These are phyloP conservation scores for Pseudevernia furfuracea DNA, from an alignment of 495 filamentous ascomycete species.

Conservation along the genomic window DNA sequence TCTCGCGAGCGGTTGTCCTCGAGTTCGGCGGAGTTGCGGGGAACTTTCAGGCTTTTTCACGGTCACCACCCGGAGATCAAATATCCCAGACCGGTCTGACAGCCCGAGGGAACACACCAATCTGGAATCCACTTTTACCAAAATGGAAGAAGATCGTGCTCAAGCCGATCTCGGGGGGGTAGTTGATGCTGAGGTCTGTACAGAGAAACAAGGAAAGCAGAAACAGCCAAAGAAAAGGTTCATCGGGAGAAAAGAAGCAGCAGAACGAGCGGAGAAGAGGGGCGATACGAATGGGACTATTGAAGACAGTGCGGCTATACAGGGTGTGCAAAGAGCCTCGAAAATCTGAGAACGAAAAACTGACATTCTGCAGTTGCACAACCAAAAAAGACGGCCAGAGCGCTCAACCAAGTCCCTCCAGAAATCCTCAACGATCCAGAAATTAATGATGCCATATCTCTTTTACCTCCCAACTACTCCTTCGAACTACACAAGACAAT, in stretches of 20 bases:
- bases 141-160: conserved; percentile 24
- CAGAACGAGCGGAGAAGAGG: conserved; percentile 43
- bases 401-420: conserved; percentile 80
- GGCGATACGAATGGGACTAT: conserved; percentile 34
- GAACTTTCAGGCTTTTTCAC: not conserved
- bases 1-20: not conserved
- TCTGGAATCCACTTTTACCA: not conserved
- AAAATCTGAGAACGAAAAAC: conserved; percentile 3
- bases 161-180: conserved; percentile 17
- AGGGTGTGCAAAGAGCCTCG: conserved; percentile 36
- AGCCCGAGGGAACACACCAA: not conserved
- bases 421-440: conserved; percentile 80
- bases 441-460: conserved; percentile 79
- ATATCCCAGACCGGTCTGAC: not conserved
- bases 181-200: not conserved
- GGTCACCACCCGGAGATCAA: not conserved
- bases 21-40: conserved; percentile 7
- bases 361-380: conserved; percentile 39
- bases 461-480: conserved; percentile 89
- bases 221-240: conserved; percentile 70
- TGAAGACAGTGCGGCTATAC: conserved; percentile 59
- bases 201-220: conserved; percentile 1
- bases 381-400: conserved; percentile 60
- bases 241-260: conserved; percentile 59
- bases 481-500: conserved; percentile 99